These are phyloP conservation scores for Irpex lacteus DNA, from an alignment of 1,284 basidiomycete genomes.

Conservation along the genomic window DNA sequence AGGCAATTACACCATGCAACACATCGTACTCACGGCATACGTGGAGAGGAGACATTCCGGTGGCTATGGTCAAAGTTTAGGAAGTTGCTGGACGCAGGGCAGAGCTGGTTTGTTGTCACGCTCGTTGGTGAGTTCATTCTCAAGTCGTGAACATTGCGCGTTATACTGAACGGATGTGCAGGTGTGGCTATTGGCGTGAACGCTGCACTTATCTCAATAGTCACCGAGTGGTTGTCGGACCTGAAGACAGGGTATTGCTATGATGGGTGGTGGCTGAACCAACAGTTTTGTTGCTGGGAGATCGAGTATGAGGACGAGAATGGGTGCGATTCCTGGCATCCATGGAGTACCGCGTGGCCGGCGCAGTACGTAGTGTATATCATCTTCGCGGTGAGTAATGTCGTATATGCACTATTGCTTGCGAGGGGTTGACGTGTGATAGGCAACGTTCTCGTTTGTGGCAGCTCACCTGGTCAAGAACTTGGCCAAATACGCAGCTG, in stretches of 20 bases:
- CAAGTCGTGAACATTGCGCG: too few species aligned
- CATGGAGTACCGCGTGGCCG: conserved; percentile 80
- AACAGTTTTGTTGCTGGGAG: conserved; percentile 98
- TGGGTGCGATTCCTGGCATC: conserved; percentile 90
- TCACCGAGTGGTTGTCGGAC: conserved; percentile 98
- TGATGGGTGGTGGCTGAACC: conserved; percentile 98
- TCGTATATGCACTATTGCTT: neutral
- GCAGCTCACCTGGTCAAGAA: conserved; percentile 87
- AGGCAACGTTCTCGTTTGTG: conserved; percentile 80
- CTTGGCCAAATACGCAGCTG: conserved; percentile 94
- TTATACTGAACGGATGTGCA: conserved; percentile 30
- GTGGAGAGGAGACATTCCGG: conserved; percentile 46
- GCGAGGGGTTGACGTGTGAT: neutral
- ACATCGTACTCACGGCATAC: conserved; percentile 41
- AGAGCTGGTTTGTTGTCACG: conserved; percentile 77
- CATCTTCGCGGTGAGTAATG: conserved; percentile 74
- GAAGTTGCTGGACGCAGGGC: conserved; percentile 47
- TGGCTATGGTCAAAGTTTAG: conserved; percentile 67
- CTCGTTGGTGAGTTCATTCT: conserved; percentile 69
- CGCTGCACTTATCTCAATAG: conserved; percentile 92
- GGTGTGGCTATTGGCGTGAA: conserved; percentile 91
- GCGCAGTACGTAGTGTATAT: conserved; percentile 88
- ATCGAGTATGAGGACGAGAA: conserved; percentile 79
- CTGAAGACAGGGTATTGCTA: conserved; percentile 97
- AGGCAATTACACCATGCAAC: conserved; percentile 42